Evolutionary conservation across 176 grass and related monocot genomes (phyloP), one percentile per base, ranked within the genome.

Genomic region (Aegilops sharonensis): DNA sequence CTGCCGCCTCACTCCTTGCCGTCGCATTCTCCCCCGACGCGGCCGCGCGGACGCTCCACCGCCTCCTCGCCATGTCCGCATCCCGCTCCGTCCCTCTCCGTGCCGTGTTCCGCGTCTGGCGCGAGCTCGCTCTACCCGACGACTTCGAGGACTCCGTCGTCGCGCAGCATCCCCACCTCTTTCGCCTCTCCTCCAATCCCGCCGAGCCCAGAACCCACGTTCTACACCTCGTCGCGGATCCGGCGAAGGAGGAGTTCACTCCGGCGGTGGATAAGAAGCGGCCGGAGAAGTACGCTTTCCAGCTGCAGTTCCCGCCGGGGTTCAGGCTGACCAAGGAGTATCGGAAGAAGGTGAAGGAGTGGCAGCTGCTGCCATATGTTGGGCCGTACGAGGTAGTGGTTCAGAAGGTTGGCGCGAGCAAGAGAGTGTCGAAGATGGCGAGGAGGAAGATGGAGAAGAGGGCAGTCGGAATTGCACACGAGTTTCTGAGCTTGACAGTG

Each of bases 371-470:
- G 30, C 88, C 93, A 15, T 98, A 92, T 78, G 20, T 54, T 1
- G 81, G 82, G 1, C 92, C 92, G 1, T 98, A 93, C 47, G 89
- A 91, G 13, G 47, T 61, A 23, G 47, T 17, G 25, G 69, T 11
- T 23, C 70, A 23, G 13, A 90, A 57, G 1, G 32, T 36, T 30
- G 78, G 27, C 13, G 13, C 21, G 5, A 73, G 72, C 23, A 71
- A 81, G 78, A 91, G 64, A 60, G 77, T 77, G 32, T 82, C 89
- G 0, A 94, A 94, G 83, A 43, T 75, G 37, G 85, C 77, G 13
- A 88, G 89, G 82, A 85, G 25, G 82, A 89, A 72, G 65, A 92
- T 92, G 93, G 97, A 95, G 92, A 98, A 98, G 87, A 92, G 94
- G 79, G 93, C 97, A 0, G 92, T 90, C 63, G 97, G 84, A 75